Evolutionary conservation across 1,284 basidiomycete genomes (phyloP), one percentile per base, ranked within the genome.

Genomic region (Exobasidium rhododendri): DNA sequence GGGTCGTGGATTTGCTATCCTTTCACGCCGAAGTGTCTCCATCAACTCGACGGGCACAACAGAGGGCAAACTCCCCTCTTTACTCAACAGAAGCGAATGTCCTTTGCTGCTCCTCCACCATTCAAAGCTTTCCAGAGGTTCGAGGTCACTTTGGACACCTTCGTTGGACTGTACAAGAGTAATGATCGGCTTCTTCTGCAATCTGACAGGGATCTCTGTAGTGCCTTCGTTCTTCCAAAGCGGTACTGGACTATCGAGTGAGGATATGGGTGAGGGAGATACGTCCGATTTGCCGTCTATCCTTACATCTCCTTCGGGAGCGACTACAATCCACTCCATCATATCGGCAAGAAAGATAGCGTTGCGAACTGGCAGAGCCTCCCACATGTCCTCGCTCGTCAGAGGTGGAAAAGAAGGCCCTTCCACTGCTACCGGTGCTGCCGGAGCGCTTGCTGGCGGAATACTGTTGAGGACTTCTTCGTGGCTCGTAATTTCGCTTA

Each of bases 311-410:
- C 56, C 35, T 35, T 63, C 44, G 5, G 62, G 60, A 20, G 64
- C 52, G 40, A 73, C 52, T 56, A 73, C 45, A 11, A 61, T 54
- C 70, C 70, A 73, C 44, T 73, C 68, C 56, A 70, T 67, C 17
- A 59, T 57, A 32, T 68, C 69, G n/a, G 70, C 58, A 10, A 64
- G 65, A 51, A 71, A 69, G 26, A 67, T 51, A 20, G 70, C 70
- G 4, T 63, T 47, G 6, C 68, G 65, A 56, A 65, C 63, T 30
- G 70, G 70, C 26, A 67, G 66, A 30, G 69, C 57, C 26, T 59
- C 65, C 20, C 20, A 20, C 10, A 59, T 28, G 22, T 59, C 47
- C 26, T 44, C 17, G 3, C 14, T 17, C 28, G 47, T 50, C n/a
- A 50, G 24, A 4, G 52, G 22, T 4, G n/a, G 52, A 13, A 29